These are phyloP conservation scores for Venturia pyrina DNA, from an alignment of 2,329 filamentous ascomycete species.

Conservation along the genomic window DNA sequence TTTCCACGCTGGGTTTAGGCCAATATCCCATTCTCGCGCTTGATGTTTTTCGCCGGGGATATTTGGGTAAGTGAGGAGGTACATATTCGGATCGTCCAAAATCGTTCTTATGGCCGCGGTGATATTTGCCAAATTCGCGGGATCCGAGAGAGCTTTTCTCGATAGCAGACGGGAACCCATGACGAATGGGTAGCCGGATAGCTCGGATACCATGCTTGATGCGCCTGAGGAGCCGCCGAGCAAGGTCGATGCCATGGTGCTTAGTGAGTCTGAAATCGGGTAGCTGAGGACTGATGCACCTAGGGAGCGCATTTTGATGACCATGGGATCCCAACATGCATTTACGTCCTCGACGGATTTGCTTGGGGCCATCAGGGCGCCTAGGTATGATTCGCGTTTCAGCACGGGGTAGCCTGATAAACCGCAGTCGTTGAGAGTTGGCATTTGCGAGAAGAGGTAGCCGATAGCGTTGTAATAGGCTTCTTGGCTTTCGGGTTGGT, in stretches of 20 bases:
- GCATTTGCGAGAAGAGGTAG: conserved; percentile 9
- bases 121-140: neutral
- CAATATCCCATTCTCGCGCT: conserved; percentile 6
- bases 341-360: conserved; percentile 8
- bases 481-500: neutral
- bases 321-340: conserved; percentile 6
- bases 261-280: neutral
- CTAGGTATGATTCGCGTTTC: neutral
- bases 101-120: neutral
- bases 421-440: conserved; percentile 10
- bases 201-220: neutral
- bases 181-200: neutral
- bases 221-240: neutral
- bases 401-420: conserved; percentile 9
- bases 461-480: conserved; percentile 11
- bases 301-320: neutral
- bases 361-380: neutral
- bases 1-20: conserved; percentile 11
- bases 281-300: conserved; percentile 2
- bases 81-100: neutral
- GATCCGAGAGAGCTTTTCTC: neutral
- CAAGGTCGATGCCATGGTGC: neutral
- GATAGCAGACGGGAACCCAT: conserved; percentile 9
- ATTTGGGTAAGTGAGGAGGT: conserved; percentile 7
- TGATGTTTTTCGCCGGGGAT: neutral